phyloP scores from a whole-genome alignment of 2,329 filamentous ascomycete genomes.

The Cyclaneusma minus region DNA sequence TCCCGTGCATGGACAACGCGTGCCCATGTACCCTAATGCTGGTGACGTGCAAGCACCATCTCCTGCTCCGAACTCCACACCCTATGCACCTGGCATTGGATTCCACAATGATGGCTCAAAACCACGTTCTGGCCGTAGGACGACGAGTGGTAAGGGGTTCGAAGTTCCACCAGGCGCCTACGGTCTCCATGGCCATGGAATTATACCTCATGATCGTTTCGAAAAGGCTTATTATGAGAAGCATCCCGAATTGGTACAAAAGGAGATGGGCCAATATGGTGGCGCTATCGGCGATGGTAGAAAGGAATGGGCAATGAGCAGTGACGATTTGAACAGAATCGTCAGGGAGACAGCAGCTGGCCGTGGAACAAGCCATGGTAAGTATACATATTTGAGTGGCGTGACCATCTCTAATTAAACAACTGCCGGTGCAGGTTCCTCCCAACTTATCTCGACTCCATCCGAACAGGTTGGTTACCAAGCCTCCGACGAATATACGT shows the following conservation, averaged over 20 bases:
- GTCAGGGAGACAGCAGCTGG: constrained; percentile 53
- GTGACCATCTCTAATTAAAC: neutral
- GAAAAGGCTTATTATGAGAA: constrained; percentile 88
- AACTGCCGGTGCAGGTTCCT: too few species aligned
- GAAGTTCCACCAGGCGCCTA: constrained; percentile 76
- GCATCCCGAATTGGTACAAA: constrained; percentile 67
- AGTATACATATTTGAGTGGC: constrained; percentile 12
- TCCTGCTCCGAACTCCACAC: constrained; percentile 37
- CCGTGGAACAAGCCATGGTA: constrained; percentile 35
- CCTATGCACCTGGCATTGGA: constrained; percentile 22
- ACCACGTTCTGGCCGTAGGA: constrained; percentile 49
- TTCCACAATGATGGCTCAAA: constrained; percentile 34
- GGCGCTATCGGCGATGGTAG: constrained; percentile 36
- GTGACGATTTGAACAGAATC: constrained; percentile 78
- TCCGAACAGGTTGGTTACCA: constrained; percentile 84
- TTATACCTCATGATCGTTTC: constrained; percentile 61
- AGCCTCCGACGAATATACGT: constrained; percentile 70
- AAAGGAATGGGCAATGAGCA: constrained; percentile 71
- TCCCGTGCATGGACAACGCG: constrained; percentile 79
- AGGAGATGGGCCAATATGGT: constrained; percentile 48
- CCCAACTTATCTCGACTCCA: constrained; percentile 43
- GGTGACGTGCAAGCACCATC: constrained; percentile 95
- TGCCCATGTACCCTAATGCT: constrained; percentile 84
- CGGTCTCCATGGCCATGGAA: constrained; percentile 77
- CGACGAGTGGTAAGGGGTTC: constrained; percentile 56